Evolutionary conservation across 257 asterid genomes (phyloP).

Genomic region (Scutellaria minor): DNA sequence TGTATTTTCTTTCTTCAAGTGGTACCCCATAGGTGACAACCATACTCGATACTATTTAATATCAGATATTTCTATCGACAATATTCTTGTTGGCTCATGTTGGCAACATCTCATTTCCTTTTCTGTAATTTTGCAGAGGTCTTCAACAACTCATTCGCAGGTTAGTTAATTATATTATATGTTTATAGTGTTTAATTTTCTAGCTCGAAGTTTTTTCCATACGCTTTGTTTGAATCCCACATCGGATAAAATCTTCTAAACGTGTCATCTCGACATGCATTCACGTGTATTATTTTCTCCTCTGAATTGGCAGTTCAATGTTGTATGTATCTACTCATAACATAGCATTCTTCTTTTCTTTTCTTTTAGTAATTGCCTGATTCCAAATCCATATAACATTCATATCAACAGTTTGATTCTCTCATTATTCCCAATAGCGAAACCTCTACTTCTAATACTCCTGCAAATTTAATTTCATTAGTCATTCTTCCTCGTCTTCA

Average conservation of each 20-base stretch:
- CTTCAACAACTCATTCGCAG: conserved; percentile 41
- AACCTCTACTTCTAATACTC: too few relatives aligned
- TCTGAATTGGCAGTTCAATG: conserved; percentile 1
- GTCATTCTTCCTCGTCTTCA: too few relatives aligned
- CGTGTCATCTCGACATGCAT: neutral
- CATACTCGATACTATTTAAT: neutral
- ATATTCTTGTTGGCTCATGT: conserved; percentile 8
- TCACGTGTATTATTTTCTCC: neutral
- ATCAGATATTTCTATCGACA: conserved; percentile 16
- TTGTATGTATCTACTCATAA: neutral
- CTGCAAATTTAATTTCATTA: too few relatives aligned
- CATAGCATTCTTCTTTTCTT: neutral
- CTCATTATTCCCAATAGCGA: too few relatives aligned
- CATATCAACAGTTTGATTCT: neutral
- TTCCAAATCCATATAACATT: neutral
- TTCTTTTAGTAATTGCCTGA: too few relatives aligned
- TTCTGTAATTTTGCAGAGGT: conserved; percentile 37
- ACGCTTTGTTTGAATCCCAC: neutral
- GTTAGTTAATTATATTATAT: conserved; percentile 32
- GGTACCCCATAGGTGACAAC: conserved; percentile 2
- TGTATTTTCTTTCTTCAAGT: neutral
- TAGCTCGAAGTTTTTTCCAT: neutral
- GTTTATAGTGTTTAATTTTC: neutral
- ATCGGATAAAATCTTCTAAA: neutral
- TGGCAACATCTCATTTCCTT: conserved; percentile 30